A percentile compares a stretch with the other conserved stretches of the same genome.
Evolutionary conservation across 1,284 basidiomycete genomes (phyloP).

Genomic region (Puccinia triticina): DNA sequence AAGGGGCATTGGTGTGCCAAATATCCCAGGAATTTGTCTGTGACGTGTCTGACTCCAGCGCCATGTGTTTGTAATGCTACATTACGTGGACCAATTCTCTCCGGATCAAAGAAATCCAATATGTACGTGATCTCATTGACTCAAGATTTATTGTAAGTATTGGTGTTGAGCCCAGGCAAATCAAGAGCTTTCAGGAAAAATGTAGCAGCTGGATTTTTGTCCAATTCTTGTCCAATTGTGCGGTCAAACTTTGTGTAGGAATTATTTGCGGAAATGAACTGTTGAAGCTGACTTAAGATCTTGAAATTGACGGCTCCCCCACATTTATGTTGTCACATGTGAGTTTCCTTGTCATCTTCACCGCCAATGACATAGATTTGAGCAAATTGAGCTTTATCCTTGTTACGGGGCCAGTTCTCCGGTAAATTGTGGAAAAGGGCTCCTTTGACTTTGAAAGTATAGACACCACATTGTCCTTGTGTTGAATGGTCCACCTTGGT

Average conservation of each 20-base stretch:
- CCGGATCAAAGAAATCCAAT: background rate
- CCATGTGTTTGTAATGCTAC: background rate
- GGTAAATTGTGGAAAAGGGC: background rate
- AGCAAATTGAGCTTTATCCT: background rate
- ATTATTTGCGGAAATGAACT: background rate
- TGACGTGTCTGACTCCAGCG: background rate
- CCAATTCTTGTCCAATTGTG: background rate
- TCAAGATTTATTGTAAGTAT: constrained; percentile 14
- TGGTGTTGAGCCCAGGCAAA: too few relatives aligned
- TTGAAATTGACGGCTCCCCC: background rate
- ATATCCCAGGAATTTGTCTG: constrained; percentile 18
- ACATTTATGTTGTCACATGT: background rate
- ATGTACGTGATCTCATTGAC: background rate
- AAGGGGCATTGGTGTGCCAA: constrained; percentile 15
- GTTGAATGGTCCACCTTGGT: background rate
- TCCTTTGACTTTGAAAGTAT: constrained; percentile 2
- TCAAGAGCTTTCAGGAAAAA: too few relatives aligned
- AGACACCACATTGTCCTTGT: background rate
- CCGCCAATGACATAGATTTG: constrained; percentile 32
- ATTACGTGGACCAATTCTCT: background rate
- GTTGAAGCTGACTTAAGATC: background rate
- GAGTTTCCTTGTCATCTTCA: background rate
- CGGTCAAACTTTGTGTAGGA: background rate
- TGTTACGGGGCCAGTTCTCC: background rate
- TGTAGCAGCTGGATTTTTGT: background rate